phyloP scores from a whole-genome alignment of 257 asterid species.

The Asclepias syriaca region DNA sequence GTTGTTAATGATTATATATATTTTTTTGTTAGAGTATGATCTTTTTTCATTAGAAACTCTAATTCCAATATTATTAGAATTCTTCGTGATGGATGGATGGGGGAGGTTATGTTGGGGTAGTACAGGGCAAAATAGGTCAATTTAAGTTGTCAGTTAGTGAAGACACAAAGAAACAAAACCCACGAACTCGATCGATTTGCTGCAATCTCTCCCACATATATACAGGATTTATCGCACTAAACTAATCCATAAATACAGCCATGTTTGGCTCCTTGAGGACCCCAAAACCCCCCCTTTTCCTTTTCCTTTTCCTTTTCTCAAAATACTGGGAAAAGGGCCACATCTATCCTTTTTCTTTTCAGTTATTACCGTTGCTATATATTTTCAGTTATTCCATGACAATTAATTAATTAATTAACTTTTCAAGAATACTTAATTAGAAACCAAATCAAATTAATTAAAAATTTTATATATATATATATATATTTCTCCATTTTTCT shows the following conservation, averaged over 20 bases:
- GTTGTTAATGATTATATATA: too few relatives aligned
- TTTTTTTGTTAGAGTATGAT: too few relatives aligned
- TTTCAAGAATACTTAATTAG: not conserved
- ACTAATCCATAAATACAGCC: slow-evolving; percentile 30
- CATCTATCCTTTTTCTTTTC: not conserved
- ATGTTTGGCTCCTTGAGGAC: slow-evolving; percentile 24
- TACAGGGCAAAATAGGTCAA: slow-evolving; percentile 17
- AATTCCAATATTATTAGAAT: too few relatives aligned
- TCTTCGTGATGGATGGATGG: too few relatives aligned
- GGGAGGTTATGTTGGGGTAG: slow-evolving; percentile 5
- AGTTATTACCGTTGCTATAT: not conserved
- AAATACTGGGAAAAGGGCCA: slow-evolving; percentile 4
- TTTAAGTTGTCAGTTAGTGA: slow-evolving; percentile 21
- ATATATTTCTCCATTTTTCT: too few relatives aligned
- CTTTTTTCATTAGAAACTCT: too few relatives aligned
- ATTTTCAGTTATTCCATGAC: not conserved
- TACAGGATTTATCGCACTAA: not conserved
- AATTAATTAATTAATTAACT: too few relatives aligned
- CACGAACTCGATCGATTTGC: slow-evolving; percentile 27
- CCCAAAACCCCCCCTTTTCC: slow-evolving; percentile 4
- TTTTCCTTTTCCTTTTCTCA: slow-evolving; percentile 9
- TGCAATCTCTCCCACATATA: slow-evolving; percentile 5
- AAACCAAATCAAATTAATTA: too few relatives aligned
- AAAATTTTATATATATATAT: too few relatives aligned
- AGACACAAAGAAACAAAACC: slow-evolving; percentile 17